phyloP scores from a whole-genome alignment of 2,329 filamentous ascomycete genomes.

The Zasmidium citrigriseum region DNA sequence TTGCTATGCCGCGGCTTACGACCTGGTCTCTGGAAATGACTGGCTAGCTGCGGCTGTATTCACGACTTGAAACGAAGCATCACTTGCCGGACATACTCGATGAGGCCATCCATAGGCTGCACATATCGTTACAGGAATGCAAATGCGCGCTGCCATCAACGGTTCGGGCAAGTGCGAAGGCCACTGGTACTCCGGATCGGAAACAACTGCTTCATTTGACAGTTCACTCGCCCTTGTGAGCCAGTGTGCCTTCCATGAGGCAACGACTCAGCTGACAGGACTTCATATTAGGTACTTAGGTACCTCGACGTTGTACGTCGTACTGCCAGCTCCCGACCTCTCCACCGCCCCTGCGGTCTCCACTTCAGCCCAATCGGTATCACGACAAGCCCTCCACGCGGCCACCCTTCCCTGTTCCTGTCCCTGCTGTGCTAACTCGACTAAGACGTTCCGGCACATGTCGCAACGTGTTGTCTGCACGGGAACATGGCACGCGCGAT shows the following conservation, averaged over 20 bases:
- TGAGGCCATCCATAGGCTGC: neutral
- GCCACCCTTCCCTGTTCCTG: neutral
- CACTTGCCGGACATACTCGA: neutral
- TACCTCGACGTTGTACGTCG: neutral
- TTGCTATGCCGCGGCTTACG: no score
- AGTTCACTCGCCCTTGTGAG: neutral
- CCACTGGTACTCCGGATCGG: neutral
- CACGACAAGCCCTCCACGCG: conserved; percentile 1
- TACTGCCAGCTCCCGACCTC: neutral
- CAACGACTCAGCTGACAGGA: conserved; percentile 5
- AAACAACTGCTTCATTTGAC: neutral
- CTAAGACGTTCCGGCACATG: neutral
- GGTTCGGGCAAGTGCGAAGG: neutral
- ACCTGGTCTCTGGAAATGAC: no score
- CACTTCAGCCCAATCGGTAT: neutral
- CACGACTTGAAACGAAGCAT: neutral
- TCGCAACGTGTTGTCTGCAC: neutral
- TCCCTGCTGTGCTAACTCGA: neutral
- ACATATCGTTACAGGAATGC: neutral
- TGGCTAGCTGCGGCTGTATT: no score
- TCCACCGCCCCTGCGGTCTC: neutral
- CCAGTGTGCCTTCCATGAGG: neutral
- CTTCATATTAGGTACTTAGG: neutral
- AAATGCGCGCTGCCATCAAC: neutral
- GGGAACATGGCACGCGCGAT: neutral